These are phyloP conservation scores for Phytophthora uliginosa DNA, from an alignment of 352 stramenopile species.

Conservation along the genomic window DNA sequence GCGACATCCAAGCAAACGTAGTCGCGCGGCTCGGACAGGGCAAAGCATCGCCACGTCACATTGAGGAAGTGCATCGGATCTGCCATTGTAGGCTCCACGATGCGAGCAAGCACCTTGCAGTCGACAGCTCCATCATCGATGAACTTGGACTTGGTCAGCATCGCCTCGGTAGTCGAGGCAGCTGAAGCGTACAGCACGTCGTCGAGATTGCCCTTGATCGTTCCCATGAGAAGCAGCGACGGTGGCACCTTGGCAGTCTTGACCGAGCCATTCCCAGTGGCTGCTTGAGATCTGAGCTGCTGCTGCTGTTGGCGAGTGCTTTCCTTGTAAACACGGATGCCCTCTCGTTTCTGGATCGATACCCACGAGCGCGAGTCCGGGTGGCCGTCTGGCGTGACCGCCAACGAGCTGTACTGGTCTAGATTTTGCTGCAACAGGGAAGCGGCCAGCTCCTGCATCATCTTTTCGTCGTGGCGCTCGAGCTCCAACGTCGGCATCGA, in stretches of 20 bases:
- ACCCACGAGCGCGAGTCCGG: slow-evolving; percentile 41
- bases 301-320: slow-evolving; percentile 34
- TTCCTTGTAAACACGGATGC: slow-evolving; percentile 50
- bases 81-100: slow-evolving; percentile 45
- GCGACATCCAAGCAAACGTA: slow-evolving; percentile 50
- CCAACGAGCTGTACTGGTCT: slow-evolving; percentile 33
- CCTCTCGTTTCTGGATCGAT: slow-evolving; percentile 40
- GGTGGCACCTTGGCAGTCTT: slow-evolving; percentile 31
- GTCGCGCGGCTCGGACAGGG: slow-evolving; percentile 45
- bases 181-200: slow-evolving; percentile 59
- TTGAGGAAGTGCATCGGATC: slow-evolving; percentile 51
- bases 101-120: slow-evolving; percentile 38
- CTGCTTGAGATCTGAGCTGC: slow-evolving; percentile 33
- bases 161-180: slow-evolving; percentile 45
- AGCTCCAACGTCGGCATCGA: slow-evolving; percentile 42
- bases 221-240: slow-evolving; percentile 44
- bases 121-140: slow-evolving; percentile 42
- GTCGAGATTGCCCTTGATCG: slow-evolving; percentile 52
- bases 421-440: slow-evolving; percentile 41
- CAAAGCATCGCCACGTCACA: slow-evolving; percentile 46
- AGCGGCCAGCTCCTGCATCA: slow-evolving; percentile 43
- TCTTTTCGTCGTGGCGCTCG: slow-evolving; percentile 31
- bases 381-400: slow-evolving; percentile 42
- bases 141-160: slow-evolving; percentile 46
- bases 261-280: slow-evolving; percentile 18